These are phyloP conservation scores for Hemileia vastatrix DNA, from an alignment of 1,284 basidiomycete genomes.

Conservation along the genomic window DNA sequence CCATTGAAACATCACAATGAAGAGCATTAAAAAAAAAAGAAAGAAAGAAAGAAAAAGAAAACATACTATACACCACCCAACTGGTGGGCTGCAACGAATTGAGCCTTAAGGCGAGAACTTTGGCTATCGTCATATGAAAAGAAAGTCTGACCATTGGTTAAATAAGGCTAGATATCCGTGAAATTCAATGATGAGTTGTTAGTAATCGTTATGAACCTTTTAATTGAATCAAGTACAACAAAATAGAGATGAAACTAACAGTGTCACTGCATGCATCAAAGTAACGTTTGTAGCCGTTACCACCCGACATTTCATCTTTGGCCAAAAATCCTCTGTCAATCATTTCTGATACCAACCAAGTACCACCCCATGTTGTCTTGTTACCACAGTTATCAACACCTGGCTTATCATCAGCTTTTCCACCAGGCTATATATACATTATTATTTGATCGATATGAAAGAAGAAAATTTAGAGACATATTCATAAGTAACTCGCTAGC, in stretches of 20 bases:
- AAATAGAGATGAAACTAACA: conserved; percentile 1
- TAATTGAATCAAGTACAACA: neutral
- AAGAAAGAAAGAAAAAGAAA: no score
- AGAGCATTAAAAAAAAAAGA: no score
- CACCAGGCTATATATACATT: conserved; percentile 12
- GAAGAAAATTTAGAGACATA: no score
- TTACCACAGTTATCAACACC: conserved; percentile 11
- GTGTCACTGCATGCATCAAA: conserved; percentile 16
- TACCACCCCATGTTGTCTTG: conserved; percentile 1
- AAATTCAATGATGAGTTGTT: neutral
- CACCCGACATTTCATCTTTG: conserved; percentile 8
- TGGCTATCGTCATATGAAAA: conserved; percentile 16
- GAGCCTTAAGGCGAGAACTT: conserved; percentile 8
- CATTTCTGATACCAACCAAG: conserved; percentile 7
- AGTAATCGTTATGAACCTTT: neutral
- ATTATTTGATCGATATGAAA: no score
- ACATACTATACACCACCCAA: no score
- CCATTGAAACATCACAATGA: no score
- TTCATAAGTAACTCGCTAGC: no score
- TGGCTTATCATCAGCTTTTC: conserved; percentile 14
- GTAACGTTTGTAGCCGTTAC: conserved; percentile 17
- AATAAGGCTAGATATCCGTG: conserved; percentile 1
- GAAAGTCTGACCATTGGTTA: conserved; percentile 20
- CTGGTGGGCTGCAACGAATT: no score
- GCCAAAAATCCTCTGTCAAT: conserved; percentile 9